These are phyloP conservation scores for Phytophthora pinifolia DNA, from an alignment of 352 stramenopile genomes.

Conservation along the genomic window DNA sequence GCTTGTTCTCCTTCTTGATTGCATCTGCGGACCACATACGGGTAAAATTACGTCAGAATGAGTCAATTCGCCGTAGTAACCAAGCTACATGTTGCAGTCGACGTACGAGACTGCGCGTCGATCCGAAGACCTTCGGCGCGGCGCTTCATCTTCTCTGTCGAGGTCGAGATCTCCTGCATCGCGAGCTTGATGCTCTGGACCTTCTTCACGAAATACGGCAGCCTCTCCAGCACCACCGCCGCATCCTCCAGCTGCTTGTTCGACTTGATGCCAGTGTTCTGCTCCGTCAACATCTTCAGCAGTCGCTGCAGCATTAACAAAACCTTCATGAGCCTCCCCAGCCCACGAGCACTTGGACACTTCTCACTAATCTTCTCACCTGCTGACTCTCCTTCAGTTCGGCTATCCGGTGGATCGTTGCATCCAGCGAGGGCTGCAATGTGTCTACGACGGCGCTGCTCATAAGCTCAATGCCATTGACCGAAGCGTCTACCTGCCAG, in stretches of 20 bases:
- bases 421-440: constrained; percentile 62
- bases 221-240: constrained; percentile 64
- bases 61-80: not conserved
- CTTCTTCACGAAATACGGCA: constrained; percentile 70
- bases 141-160: constrained; percentile 71
- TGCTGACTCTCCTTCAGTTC: constrained; percentile 58
- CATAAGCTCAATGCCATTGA: constrained; percentile 62
- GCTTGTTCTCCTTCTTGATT: constrained; percentile 83
- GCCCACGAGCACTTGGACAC: not conserved
- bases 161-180: constrained; percentile 60
- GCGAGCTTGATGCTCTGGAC: constrained; percentile 59
- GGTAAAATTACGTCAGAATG: not conserved
- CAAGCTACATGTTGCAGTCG: not conserved
- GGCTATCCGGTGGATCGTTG: constrained; percentile 68
- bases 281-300: constrained; percentile 44
- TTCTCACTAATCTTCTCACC: constrained; percentile 1
- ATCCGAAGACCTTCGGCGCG: constrained; percentile 67
- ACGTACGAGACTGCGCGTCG: constrained; percentile 76
- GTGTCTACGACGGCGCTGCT: constrained; percentile 49
- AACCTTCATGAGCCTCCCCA: constrained; percentile 1
- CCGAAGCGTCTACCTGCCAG: constrained; percentile 41
- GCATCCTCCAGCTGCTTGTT: constrained; percentile 66
- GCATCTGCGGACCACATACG: constrained; percentile 42
- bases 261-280: constrained; percentile 49
- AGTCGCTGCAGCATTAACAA: constrained; percentile 41